Percentiles rank a stretch among this genome's conserved stretches.
These are phyloP conservation scores for Gremmenia infestans DNA, from an alignment of 2,329 filamentous ascomycete species.

Conservation along the genomic window DNA sequence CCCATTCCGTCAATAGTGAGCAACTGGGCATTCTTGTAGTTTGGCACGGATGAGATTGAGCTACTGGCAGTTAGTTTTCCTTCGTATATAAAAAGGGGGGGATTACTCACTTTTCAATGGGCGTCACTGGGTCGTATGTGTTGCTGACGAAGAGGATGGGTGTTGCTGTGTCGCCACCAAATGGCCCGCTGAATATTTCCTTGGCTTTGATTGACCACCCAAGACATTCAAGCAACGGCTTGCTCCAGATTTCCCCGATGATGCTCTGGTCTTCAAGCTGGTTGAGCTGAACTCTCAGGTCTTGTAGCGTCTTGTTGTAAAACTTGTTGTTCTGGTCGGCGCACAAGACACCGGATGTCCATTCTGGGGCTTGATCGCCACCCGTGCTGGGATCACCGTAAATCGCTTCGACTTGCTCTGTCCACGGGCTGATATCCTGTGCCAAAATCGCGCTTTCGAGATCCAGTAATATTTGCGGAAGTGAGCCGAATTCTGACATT, in stretches of 20 bases:
- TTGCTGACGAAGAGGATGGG: slow-evolving; percentile 1
- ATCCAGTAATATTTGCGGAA: not conserved
- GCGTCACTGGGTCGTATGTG: slow-evolving; percentile 1
- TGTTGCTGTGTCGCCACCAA: not conserved
- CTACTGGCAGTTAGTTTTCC: not conserved
- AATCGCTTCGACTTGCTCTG: not conserved
- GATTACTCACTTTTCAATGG: not conserved
- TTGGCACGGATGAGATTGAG: not conserved
- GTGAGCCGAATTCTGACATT: not conserved
- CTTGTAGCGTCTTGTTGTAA: slow-evolving; percentile 1
- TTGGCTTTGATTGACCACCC: not conserved
- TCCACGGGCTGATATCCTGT: not conserved
- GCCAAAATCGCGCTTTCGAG: not conserved
- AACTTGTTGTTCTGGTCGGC: slow-evolving; percentile 4
- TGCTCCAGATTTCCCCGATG: slow-evolving; percentile 3
- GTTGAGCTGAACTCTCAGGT: not conserved
- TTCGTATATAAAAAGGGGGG: not conserved
- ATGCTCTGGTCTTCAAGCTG: not conserved
- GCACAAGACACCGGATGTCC: not conserved
- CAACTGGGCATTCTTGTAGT: not conserved
- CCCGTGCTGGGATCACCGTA: not conserved
- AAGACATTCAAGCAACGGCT: not conserved
- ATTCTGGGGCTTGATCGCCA: not conserved
- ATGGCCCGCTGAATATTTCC: not conserved
- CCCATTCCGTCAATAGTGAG: not conserved